Percentiles rank a stretch among this genome's conserved stretches.
Evolutionary conservation across 352 stramenopile genomes (phyloP).

Genomic region (Phytophthora niederhauseri): DNA sequence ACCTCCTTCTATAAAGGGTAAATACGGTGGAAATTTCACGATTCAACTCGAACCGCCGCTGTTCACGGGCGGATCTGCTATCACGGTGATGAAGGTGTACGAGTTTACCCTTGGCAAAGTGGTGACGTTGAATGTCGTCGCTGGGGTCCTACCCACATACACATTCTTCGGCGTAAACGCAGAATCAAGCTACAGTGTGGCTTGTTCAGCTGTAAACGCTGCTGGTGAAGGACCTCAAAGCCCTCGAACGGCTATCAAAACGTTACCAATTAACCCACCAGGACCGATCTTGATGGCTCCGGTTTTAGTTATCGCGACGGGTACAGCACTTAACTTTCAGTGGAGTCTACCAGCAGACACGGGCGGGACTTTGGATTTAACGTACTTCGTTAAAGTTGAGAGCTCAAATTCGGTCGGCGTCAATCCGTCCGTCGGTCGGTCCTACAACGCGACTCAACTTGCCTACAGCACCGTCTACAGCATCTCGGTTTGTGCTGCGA

Average conservation of each 20-base stretch:
- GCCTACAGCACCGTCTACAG: constrained; percentile 45
- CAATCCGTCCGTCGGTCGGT: constrained; percentile 15
- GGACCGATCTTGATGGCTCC: constrained; percentile 39
- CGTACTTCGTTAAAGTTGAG: constrained; percentile 39
- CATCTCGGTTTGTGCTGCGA: constrained; percentile 44
- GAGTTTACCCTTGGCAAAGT: constrained; percentile 31
- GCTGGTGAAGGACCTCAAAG: constrained; percentile 44
- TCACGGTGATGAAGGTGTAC: constrained; percentile 53
- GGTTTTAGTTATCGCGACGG: constrained; percentile 28
- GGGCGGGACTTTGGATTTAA: constrained; percentile 41
- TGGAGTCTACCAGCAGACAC: constrained; percentile 50
- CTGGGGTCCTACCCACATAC: constrained; percentile 14
- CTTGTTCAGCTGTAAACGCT: constrained; percentile 46
- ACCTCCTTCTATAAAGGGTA: constrained; percentile 31
- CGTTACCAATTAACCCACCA: constrained; percentile 39
- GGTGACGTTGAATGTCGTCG: constrained; percentile 21
- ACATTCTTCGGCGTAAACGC: constrained; percentile 38
- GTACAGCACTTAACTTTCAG: constrained; percentile 42
- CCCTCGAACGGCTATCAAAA: constrained; percentile 30
- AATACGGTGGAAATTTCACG: constrained; percentile 73
- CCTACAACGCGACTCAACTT: constrained; percentile 28
- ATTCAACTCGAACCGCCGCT: constrained; percentile 42
- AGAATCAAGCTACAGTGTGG: constrained; percentile 45
- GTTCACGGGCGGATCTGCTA: constrained; percentile 46
- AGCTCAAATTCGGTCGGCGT: constrained; percentile 9